Evolutionary conservation across 345 rosid species (phyloP).

Genomic region (Hevea brasiliensis): DNA sequence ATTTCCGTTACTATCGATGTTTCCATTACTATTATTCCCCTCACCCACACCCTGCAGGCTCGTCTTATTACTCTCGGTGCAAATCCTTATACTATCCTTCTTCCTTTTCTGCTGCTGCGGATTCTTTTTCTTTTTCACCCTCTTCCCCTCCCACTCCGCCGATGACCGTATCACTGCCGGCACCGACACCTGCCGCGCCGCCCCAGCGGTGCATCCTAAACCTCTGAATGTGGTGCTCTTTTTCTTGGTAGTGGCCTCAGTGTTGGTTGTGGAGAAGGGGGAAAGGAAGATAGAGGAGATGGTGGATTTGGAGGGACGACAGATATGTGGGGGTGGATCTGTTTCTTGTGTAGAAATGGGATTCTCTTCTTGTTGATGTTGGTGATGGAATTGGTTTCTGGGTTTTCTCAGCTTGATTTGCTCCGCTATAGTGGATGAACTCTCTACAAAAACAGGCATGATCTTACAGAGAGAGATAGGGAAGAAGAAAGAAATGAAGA

Average conservation of each 20-base stretch:
- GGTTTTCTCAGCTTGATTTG: slow-evolving; percentile 49
- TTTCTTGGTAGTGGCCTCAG: slow-evolving; percentile 36
- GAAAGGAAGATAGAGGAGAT: slow-evolving; percentile 52
- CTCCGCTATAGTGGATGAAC: slow-evolving; percentile 46
- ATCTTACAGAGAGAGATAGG: slow-evolving; percentile 8
- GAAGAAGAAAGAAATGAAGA: not conserved
- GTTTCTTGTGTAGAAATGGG: slow-evolving; percentile 17
- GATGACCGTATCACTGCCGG: slow-evolving; percentile 78
- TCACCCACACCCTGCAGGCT: slow-evolving; percentile 6
- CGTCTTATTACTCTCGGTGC: slow-evolving; percentile 19
- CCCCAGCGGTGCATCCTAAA: slow-evolving; percentile 70
- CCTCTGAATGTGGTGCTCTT: slow-evolving; percentile 59
- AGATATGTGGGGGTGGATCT: slow-evolving; percentile 43
- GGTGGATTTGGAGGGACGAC: slow-evolving; percentile 44
- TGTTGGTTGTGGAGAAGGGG: slow-evolving; percentile 25
- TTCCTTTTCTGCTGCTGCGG: slow-evolving; percentile 34
- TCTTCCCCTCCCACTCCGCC: slow-evolving; percentile 75
- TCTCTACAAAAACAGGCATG: slow-evolving; percentile 55
- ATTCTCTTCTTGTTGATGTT: slow-evolving; percentile 3
- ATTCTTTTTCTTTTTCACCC: slow-evolving; percentile 45
- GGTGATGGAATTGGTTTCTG: slow-evolving; percentile 40
- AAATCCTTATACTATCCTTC: slow-evolving; percentile 30
- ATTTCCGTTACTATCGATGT: not conserved
- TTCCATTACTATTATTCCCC: not conserved
- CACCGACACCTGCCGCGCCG: slow-evolving; percentile 78